Percentiles rank a stretch among this genome's conserved stretches.
phyloP scores from a whole-genome alignment of 176 grass and related monocot genomes.

The Bothriochloa decipiens region DNA sequence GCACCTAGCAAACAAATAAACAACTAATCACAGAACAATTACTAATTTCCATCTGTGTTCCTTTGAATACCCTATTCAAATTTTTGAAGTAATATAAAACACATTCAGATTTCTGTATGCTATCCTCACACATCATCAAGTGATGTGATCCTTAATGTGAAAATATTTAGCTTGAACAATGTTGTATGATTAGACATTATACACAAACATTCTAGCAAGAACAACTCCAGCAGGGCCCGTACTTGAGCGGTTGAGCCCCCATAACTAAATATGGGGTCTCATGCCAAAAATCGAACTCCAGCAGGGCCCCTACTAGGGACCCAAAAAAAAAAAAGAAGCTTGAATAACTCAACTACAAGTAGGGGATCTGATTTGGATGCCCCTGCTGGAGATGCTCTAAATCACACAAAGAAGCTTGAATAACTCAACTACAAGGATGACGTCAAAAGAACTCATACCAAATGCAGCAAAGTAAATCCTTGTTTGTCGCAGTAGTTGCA shows the following conservation, averaged over 20 bases:
- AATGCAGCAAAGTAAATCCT: conserved; percentile 92
- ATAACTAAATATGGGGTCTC: too few relatives aligned
- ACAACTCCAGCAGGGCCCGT: too few relatives aligned
- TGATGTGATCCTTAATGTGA: neutral
- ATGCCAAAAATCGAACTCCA: too few relatives aligned
- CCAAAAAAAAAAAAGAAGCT: too few relatives aligned
- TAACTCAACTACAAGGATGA: conserved; percentile 35
- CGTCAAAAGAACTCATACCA: conserved; percentile 59
- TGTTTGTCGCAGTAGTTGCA: conserved; percentile 94
- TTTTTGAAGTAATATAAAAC: neutral
- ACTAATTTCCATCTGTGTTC: neutral
- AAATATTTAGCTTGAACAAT: conserved; percentile 4
- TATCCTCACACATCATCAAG: neutral
- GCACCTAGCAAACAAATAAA: neutral
- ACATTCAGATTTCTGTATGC: neutral
- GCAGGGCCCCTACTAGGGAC: too few relatives aligned
- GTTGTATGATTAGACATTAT: neutral
- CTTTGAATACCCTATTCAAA: neutral
- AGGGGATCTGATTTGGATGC: too few relatives aligned
- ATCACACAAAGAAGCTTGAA: neutral
- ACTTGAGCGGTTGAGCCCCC: too few relatives aligned
- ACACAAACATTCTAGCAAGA: neutral
- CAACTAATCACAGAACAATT: conserved; percentile 21
- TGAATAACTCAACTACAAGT: too few relatives aligned
- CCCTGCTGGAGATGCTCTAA: too few relatives aligned